Base-by-base conservation (phyloP, 495 filamentous ascomycete species). In the Sporormia fimetaria region DNA sequence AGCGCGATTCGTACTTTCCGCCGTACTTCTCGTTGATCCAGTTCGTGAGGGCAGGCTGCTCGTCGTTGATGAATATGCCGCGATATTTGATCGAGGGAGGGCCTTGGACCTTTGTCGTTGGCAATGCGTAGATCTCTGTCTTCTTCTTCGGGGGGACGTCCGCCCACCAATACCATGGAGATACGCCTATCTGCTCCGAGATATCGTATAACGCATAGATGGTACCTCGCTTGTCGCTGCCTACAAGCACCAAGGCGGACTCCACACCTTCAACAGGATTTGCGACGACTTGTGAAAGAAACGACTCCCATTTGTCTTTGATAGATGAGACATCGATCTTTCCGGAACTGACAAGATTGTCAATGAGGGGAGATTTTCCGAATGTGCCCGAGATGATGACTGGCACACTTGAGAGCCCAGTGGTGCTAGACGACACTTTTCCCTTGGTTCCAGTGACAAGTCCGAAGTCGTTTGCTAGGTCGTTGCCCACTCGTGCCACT, bases 1-100 rank as follows among this genome's bases (percentile, higher is more conserved):
- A 83, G n/a, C 70, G 73, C 2, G 70, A 61, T 3, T 78, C 78
- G 37, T 71, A 80, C 12, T 62, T 56, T 9, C 59, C 61, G 9
- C 57, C 56, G 21, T 64, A 74, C 23, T 71, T 73, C 11, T 56
- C 65, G 18, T 73, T 63, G 18, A 84, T 69, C 76, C 76, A 87
- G 42, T 74, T 74, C 0, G 79, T 77, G 32, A 85, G 54, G 0
- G 74, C 74, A 2, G 81, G 81, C 42, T 77, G 72, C 47, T 87
- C 80, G 42, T 85, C 81, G 55, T 87, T 85, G 49, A 87, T 60
- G 64, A 85, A 87, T 51, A 87, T 73, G 6, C 80, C 81, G 5
- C 81, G 70, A 57, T 81, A 87, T 55, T 80, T 82, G 36, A 87
- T 70, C 1, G 66, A 72, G 16, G 81, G 80, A 14, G 72, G 59